phyloP scores from a whole-genome alignment of 768 basidiomycete species.

The Russula virescens region DNA sequence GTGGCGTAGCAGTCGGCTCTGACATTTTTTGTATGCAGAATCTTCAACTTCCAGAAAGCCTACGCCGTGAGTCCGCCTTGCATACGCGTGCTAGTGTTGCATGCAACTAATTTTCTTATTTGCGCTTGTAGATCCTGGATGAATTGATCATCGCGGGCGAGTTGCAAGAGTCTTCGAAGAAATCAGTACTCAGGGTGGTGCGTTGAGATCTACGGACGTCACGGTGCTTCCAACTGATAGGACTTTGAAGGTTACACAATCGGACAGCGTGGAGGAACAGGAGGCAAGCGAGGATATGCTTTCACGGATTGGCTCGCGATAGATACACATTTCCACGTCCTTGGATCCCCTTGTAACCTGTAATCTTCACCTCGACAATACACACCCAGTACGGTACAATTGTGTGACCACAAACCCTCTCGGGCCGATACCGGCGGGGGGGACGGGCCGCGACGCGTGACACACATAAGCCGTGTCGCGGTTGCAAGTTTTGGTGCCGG shows the following conservation, averaged over 20 bases:
- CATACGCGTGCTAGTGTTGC: background rate
- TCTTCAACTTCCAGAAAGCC: constrained; percentile 97
- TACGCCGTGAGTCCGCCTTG: constrained; percentile 53
- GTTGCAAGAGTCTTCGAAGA: constrained; percentile 87
- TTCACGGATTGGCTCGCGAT: constrained; percentile 65
- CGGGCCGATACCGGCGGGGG: background rate
- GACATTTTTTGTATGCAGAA: constrained; percentile 40
- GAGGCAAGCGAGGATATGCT: constrained; percentile 79
- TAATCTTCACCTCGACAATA: too few species aligned
- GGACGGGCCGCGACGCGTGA: constrained; percentile 20
- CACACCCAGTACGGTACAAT: too few species aligned
- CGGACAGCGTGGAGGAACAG: constrained; percentile 79
- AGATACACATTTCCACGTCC: background rate
- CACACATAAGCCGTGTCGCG: background rate
- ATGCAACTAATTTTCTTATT: background rate
- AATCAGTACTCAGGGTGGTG: constrained; percentile 57
- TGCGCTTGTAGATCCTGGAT: constrained; percentile 62
- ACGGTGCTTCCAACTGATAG: background rate
- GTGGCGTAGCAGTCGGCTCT: constrained; percentile 2
- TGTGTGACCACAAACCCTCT: background rate
- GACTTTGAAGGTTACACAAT: constrained; percentile 67
- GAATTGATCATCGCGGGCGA: constrained; percentile 93
- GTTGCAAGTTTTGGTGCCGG: background rate
- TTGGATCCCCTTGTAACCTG: too few species aligned
- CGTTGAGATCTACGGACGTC: constrained; percentile 15